Evolutionary conservation across 495 filamentous ascomycete genomes (phyloP).

Genomic region (Trichoderma orchidacearum): DNA sequence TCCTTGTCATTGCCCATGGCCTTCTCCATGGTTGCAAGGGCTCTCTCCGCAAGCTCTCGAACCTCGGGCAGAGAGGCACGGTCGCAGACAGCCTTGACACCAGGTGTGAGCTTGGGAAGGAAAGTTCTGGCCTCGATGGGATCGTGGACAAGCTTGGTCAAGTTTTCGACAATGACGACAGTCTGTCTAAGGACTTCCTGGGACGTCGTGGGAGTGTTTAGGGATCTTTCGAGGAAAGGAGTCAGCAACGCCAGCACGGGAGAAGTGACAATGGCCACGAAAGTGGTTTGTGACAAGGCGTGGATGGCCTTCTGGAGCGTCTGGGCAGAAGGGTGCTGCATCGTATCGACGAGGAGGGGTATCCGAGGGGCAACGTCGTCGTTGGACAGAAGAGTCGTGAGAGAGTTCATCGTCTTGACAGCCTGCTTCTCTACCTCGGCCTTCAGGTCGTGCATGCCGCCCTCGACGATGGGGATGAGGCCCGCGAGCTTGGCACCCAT

Average conservation of each 20-base stretch:
- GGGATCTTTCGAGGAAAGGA: conserved; percentile 80
- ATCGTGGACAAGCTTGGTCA: conserved; percentile 97
- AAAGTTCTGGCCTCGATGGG: conserved; percentile 92
- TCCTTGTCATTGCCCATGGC: conserved; percentile 70
- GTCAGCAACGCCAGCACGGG: conserved; percentile 95
- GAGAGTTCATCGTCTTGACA: conserved; percentile 74
- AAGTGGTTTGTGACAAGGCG: conserved; percentile 94
- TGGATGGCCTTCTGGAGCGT: conserved; percentile 90
- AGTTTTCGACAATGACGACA: conserved; percentile 94
- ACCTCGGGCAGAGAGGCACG: conserved; percentile 91
- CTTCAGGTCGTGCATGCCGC: conserved; percentile 94
- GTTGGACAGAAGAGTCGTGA: conserved; percentile 87
- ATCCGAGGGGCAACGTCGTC: conserved; percentile 92
- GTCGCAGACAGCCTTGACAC: conserved; percentile 77
- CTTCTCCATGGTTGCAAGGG: conserved; percentile 78
- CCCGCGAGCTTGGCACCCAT: conserved; percentile 87
- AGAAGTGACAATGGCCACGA: conserved; percentile 94
- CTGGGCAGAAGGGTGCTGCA: conserved; percentile 87
- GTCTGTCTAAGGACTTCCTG: conserved; percentile 95
- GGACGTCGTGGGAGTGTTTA: conserved; percentile 77
- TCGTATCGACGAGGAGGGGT: conserved; percentile 83
- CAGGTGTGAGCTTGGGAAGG: conserved; percentile 87
- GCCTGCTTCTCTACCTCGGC: conserved; percentile 79
- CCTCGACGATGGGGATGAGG: conserved; percentile 84
- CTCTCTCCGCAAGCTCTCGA: conserved; percentile 72